A percentile compares a stretch with the other conserved stretches of the same genome.
phyloP scores from a whole-genome alignment of 1,284 basidiomycete species.

The Pseudozyma hubeiensis region DNA sequence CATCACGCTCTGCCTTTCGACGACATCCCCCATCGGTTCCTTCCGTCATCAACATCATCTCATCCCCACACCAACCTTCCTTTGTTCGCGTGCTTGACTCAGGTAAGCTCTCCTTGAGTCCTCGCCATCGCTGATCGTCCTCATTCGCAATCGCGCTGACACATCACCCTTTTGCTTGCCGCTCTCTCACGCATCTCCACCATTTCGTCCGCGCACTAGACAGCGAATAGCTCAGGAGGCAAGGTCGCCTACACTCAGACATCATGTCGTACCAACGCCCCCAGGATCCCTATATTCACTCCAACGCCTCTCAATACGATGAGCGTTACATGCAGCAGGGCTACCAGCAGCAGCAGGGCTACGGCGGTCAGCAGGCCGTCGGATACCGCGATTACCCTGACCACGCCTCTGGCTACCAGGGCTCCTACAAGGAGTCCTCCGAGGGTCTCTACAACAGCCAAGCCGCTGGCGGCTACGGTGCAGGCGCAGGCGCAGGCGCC shows the following conservation, averaged over 20 bases:
- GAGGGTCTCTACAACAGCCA: slow-evolving; percentile 45
- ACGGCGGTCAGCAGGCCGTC: slow-evolving; percentile 13
- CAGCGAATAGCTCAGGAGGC: slow-evolving; percentile 23
- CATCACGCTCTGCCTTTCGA: no score
- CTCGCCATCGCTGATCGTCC: background rate
- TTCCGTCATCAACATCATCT: slow-evolving; percentile 11
- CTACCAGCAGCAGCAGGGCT: slow-evolving; percentile 42
- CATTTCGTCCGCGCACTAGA: background rate
- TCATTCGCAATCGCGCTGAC: background rate
- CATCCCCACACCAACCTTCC: slow-evolving; percentile 7
- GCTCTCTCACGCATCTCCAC: background rate
- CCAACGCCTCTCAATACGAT: slow-evolving; percentile 65
- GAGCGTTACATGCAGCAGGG: slow-evolving; percentile 52
- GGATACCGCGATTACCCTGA: slow-evolving; percentile 53
- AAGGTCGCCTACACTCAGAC: slow-evolving; percentile 24
- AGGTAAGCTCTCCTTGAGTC: slow-evolving; percentile 11
- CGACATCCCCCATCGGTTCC: background rate
- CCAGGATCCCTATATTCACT: slow-evolving; percentile 61
- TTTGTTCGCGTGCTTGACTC: slow-evolving; percentile 14
- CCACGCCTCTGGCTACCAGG: slow-evolving; percentile 42
- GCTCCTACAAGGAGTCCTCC: slow-evolving; percentile 41
- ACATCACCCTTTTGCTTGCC: no score
- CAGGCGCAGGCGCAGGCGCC: slow-evolving; percentile 11
- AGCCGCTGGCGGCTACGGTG: slow-evolving; percentile 3
- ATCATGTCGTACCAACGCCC: slow-evolving; percentile 61